Evolutionary conservation across 2,329 filamentous ascomycete species (phyloP), one percentile per base, ranked within the genome.

Genomic region (Keithomyces neogunnii): DNA sequence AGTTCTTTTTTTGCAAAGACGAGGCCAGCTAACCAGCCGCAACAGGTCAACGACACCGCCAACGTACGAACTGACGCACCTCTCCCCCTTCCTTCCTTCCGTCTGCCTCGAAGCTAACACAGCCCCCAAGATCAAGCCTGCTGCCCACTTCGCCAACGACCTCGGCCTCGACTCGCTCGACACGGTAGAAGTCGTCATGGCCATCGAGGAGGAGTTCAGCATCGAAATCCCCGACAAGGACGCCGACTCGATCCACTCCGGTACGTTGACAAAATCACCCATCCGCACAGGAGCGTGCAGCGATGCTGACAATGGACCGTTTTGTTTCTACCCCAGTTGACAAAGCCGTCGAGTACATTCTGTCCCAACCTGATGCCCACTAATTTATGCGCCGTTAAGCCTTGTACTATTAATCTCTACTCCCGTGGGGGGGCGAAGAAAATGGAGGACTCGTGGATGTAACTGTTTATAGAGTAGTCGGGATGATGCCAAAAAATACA

Each of bases 161-260:
- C 87, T 99, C 58, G 93, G 91, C 59, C 79, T 99, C 65, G 93
- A 99, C 78, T 95, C 88, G 75, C 82, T 99, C 72, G 93, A 99
- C 72, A 96, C 93, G 57, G 93, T 99, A 58, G 93, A 99, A 80
- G 93, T 99, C 60, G 93, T 99, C 64, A 99, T 99, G 93, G 93
- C 93, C 60, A 97, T 99, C 74, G 93, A 99, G 82, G 93, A 99
- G 75, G 77, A 84, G 65, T 83, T 84, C 67, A 82, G 89, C 86
- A 93, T 96, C 70, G 91, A 96, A 81, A 96, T 96, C 65, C 91
- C 91, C 62, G 91, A 96, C 76, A 96, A 96, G 82, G 89, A 96
- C 68, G 91, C 91, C 60, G 91, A 96, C 72, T 78, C 80, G 59
- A 95, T 96, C 72, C 89, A 93, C 81, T 95, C 89, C 66, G 85